Evolutionary conservation across 2,329 filamentous ascomycete species (phyloP).

Genomic region (Aspergillus tanneri): DNA sequence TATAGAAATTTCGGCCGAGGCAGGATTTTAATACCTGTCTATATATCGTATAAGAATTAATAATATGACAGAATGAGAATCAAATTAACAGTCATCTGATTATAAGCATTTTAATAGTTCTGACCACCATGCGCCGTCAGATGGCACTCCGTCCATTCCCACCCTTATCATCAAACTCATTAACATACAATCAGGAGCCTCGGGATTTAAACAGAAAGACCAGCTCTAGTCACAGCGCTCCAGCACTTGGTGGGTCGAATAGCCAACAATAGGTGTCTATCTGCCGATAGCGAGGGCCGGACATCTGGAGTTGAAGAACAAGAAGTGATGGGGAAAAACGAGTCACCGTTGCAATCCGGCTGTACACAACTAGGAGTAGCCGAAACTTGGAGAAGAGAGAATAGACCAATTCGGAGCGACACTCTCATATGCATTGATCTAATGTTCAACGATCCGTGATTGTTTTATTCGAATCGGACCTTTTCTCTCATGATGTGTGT

Average conservation of each 20-base stretch:
- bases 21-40: too few species aligned
- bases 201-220: slow-evolving; percentile 17
- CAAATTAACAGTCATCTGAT: too few species aligned
- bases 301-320: not conserved
- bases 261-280: slow-evolving; percentile 16
- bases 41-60: too few species aligned
- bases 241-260: slow-evolving; percentile 24
- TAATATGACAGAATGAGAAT: too few species aligned
- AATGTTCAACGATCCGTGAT: not conserved
- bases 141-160: slow-evolving; percentile 21
- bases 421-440: not conserved
- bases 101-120: too few species aligned
- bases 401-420: not conserved
- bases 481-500: not conserved
- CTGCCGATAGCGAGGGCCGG: slow-evolving; percentile 16
- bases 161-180: slow-evolving; percentile 24
- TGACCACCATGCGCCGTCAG: too few species aligned
- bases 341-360: slow-evolving; percentile 1
- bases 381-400: not conserved
- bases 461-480: not conserved
- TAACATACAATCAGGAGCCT: slow-evolving; percentile 20
- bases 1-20: too few species aligned
- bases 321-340: not conserved
- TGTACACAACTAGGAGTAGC: not conserved
- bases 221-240: slow-evolving; percentile 16